These are phyloP conservation scores for Xylona heveae DNA, from an alignment of 495 filamentous ascomycete species.

Conservation along the genomic window DNA sequence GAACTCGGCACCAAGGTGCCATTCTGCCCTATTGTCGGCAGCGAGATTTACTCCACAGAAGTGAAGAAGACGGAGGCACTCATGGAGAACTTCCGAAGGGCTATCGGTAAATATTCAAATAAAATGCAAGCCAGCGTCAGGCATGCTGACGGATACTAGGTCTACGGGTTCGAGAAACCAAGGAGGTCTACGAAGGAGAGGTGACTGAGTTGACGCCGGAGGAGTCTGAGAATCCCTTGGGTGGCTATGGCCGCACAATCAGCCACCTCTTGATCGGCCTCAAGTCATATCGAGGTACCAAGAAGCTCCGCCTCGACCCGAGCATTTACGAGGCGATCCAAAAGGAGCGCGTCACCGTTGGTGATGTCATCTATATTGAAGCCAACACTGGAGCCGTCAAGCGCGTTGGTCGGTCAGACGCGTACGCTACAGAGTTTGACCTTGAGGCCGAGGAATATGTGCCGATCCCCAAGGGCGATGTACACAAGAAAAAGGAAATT, in stretches of 20 bases:
- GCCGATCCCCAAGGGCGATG: slow-evolving; percentile 92
- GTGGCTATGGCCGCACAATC: slow-evolving; percentile 87
- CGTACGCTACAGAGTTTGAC: slow-evolving; percentile 95
- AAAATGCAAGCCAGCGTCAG: background rate
- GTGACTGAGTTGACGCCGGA: slow-evolving; percentile 92
- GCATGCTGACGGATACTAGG: slow-evolving; percentile 18
- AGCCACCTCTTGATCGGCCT: slow-evolving; percentile 72
- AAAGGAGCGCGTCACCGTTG: slow-evolving; percentile 87
- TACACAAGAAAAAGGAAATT: slow-evolving; percentile 99
- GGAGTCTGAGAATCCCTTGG: slow-evolving; percentile 93
- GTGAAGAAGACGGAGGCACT: slow-evolving; percentile 97
- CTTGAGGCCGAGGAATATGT: slow-evolving; percentile 97
- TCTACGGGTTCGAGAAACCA: slow-evolving; percentile 85
- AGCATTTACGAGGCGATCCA: slow-evolving; percentile 98
- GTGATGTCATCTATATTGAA: slow-evolving; percentile 97
- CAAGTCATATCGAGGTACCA: slow-evolving; percentile 81
- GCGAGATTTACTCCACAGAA: slow-evolving; percentile 90
- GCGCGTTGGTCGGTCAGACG: slow-evolving; percentile 82
- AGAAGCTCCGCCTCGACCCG: slow-evolving; percentile 89
- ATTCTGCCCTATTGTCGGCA: slow-evolving; percentile 91
- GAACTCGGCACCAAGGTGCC: slow-evolving; percentile 94
- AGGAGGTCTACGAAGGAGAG: slow-evolving; percentile 94
- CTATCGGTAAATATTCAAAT: slow-evolving; percentile 42
- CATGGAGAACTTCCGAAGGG: slow-evolving; percentile 95
- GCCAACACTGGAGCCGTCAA: slow-evolving; percentile 96